A percentile compares a stretch with the other conserved stretches of the same genome.
phyloP scores from a whole-genome alignment of 1,139 yeast species.

The Yamadazyma aaseri region DNA sequence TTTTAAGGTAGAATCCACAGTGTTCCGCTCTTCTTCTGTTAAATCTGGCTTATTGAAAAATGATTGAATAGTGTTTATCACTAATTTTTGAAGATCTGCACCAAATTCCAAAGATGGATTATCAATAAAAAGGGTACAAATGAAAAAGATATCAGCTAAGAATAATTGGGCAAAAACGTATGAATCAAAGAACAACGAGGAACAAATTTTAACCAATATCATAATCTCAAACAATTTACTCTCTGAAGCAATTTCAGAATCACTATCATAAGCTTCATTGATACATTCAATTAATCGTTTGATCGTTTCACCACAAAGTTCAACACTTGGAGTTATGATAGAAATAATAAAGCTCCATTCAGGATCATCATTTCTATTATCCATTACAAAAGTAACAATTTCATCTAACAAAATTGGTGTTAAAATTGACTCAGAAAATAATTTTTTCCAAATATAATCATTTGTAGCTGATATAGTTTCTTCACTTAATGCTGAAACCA shows the following conservation, averaged over 20 bases:
- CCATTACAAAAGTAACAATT: slow-evolving; percentile 70
- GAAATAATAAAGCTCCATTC: slow-evolving; percentile 66
- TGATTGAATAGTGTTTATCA: slow-evolving; percentile 72
- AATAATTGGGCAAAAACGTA: slow-evolving; percentile 62
- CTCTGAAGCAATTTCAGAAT: slow-evolving; percentile 57
- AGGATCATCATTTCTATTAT: slow-evolving; percentile 69
- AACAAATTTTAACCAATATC: slow-evolving; percentile 64
- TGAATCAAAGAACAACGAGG: slow-evolving; percentile 73
- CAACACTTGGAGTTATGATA: slow-evolving; percentile 70
- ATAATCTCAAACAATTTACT: slow-evolving; percentile 71
- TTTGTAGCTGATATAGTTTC: slow-evolving; percentile 34
- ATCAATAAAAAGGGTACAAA: slow-evolving; percentile 71
- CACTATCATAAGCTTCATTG: slow-evolving; percentile 47
- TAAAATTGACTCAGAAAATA: slow-evolving; percentile 62
- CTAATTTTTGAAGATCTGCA: slow-evolving; percentile 58
- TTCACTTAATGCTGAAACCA: slow-evolving; percentile 54
- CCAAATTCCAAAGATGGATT: slow-evolving; percentile 72
- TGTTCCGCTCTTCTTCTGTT: slow-evolving; percentile 38
- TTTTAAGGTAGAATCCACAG: slow-evolving; percentile 53
- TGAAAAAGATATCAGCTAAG: slow-evolving; percentile 70
- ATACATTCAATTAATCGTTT: slow-evolving; percentile 51
- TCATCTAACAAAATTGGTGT: slow-evolving; percentile 66
- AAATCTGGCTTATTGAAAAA: slow-evolving; percentile 60
- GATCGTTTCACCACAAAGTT: slow-evolving; percentile 67
- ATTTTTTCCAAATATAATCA: slow-evolving; percentile 67